Evolutionary conservation across 768 basidiomycete genomes (phyloP), one percentile per base, ranked within the genome.

Genomic region (Suillus clintonianus): DNA sequence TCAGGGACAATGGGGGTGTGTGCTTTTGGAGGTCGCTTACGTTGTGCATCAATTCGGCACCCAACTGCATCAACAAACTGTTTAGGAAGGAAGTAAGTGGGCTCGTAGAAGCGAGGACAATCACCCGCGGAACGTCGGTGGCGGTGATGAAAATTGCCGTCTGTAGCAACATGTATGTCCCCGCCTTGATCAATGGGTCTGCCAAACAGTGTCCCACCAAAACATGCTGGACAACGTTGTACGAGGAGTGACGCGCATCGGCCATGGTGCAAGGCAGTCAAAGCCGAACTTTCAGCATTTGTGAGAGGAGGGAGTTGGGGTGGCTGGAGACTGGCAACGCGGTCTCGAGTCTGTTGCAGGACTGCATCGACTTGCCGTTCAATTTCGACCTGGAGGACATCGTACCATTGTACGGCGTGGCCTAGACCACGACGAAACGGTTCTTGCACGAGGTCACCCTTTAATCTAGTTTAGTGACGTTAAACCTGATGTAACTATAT

Each of bases 351-450:
- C 37, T 27, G 27, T 62, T 58, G 24, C 69, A 59, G 37, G 3
- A 60, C 67, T 1, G 51, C 13, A 1, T 72, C 66, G 0, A 70
- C 55, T 14, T 27, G 27, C 27, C 27, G 27, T 27, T 27, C 27
- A 4, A 27, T 27, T 27, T 27, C 27, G 27, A 27, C 27, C 48
- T 64, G 58, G 0, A 78, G 65, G 0, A 67, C 62, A 30, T 76
- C 69, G 11, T 68, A 73, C 77, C 76, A 79, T 5, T 74, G 75
- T 0, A 78, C 62, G 0, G 75, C 72, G 2, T 62, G 36, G 15
- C 64, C 60, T 2, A 78, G 61, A 4, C 75, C 62, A 0, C 61
- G 67, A 0, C 76, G 68, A 54, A 79, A 80, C 0, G 79, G 73
- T 22, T 80, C 77, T 3, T 64, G 53, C 7, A 72, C 43, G 0